Base-by-base conservation (phyloP, 2,329 filamentous ascomycete genomes). In the Chrysoporthe austroafricana region DNA sequence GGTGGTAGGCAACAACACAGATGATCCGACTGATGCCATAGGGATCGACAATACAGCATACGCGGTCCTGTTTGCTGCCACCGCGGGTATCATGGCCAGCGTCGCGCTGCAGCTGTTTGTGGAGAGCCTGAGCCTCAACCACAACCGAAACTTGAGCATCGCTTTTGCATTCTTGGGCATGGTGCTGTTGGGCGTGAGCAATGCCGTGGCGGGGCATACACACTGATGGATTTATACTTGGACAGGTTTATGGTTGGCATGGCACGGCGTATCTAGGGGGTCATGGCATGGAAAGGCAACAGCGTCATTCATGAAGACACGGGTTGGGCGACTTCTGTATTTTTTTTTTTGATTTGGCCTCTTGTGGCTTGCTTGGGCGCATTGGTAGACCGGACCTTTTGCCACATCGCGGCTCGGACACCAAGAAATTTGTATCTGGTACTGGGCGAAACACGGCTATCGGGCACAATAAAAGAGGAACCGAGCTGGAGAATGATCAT, bases 71-170 rank as follows among this genome's bases (percentile, higher is more conserved):
- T 99, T 99, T 81, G 94, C 93, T 7, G 83, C 90, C 11, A 98
- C 95, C 0, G 90, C 94, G 0, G 96, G 96, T 1, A 96, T 99
- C 73, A 98, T 99, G 96, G 90, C 93, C 39, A 96, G 91, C 73
- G 96, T 99, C 42, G 94, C 91, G 2, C 79, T 99, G 75, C 92
- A 96, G 79, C 82, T 99, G 7, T 95, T 97, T 75, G 90, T 91
- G 3, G 94, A 99, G 82, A 91, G 91, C 72, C 78, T 97, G 76
- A 91, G 90, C 67, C 79, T 97, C 75, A 94, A 93, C 72, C 93
- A 96, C 80, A 90, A 90, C 74, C 85, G 90, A 70, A 89, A 90
- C 69, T 76, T 96, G 74, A 94, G 91, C 78, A 92, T 94, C 74
- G 83, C 88, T 34, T 94, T 93, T 81, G 93, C 89, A 8, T 96